phyloP scores from a whole-genome alignment of 2,329 filamentous ascomycete species.

The Trichoderma pleuroti region DNA sequence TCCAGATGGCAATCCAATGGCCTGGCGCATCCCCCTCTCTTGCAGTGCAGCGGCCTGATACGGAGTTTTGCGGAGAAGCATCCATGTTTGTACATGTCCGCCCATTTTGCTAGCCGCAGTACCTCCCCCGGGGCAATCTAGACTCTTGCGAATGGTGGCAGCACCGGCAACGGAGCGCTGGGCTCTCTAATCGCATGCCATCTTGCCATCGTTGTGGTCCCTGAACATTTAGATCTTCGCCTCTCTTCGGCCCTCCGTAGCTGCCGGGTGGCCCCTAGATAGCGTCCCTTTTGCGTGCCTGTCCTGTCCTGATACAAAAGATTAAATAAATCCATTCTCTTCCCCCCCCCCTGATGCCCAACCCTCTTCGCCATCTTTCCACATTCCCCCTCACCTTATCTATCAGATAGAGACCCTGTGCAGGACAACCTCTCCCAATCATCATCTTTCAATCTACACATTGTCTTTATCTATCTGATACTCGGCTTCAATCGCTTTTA shows the following conservation, averaged over 20 bases:
- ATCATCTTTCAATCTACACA: not conserved
- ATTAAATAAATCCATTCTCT: not conserved
- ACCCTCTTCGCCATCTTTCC: not conserved
- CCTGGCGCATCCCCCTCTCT: not conserved
- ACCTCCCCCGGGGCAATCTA: not conserved
- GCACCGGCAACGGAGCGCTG: constrained; percentile 5
- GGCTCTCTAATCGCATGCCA: not conserved
- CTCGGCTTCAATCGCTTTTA: not conserved
- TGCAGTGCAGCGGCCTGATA: constrained; percentile 19
- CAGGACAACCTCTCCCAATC: not conserved
- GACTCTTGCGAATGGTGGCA: not conserved
- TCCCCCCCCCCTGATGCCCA: not conserved
- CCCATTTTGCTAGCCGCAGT: not conserved
- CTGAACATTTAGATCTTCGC: constrained; percentile 5
- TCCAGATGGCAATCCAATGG: not conserved
- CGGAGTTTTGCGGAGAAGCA: constrained; percentile 19
- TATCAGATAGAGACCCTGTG: not conserved
- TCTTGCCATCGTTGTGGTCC: not conserved
- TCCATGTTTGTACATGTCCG: not conserved
- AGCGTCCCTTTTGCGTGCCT: not conserved
- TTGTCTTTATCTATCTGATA: not conserved
- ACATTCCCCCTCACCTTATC: not conserved
- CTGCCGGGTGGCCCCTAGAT: constrained; percentile 15
- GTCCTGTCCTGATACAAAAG: not conserved
- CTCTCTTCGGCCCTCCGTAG: constrained; percentile 15